A percentile compares a stretch with the other conserved stretches of the same genome.
phyloP scores from a whole-genome alignment of 495 filamentous ascomycete genomes.

The Cercophora newfieldiana region DNA sequence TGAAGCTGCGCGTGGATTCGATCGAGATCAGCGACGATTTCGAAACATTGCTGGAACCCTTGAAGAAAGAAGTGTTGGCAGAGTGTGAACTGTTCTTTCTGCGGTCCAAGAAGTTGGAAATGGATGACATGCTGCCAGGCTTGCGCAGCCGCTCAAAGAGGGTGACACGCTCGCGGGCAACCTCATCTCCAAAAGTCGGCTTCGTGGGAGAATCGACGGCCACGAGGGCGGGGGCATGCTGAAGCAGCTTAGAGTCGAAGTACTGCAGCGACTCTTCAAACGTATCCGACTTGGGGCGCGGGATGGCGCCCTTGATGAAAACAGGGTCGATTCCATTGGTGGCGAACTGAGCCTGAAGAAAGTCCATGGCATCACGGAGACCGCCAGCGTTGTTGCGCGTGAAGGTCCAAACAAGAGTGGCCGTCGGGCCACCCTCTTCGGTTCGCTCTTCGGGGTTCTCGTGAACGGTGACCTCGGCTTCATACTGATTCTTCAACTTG shows the following conservation, averaged over 20 bases:
- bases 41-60: constrained; percentile 90
- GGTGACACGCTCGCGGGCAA: constrained; percentile 70
- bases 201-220: constrained; percentile 81
- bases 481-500: constrained; percentile 87
- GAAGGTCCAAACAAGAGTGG: constrained; percentile 64
- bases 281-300: constrained; percentile 95
- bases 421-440: constrained; percentile 53
- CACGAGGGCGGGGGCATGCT: constrained; percentile 78
- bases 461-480: constrained; percentile 75
- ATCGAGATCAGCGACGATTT: constrained; percentile 92
- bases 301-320: constrained; percentile 88
- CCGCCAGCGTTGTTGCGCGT: constrained; percentile 97
- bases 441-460: constrained; percentile 55
- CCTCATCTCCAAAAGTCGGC: constrained; percentile 75
- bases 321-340: constrained; percentile 80
- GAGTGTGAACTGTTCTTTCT: constrained; percentile 89
- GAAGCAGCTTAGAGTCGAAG: constrained; percentile 94
- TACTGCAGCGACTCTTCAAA: constrained; percentile 95
- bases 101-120: constrained; percentile 87
- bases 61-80: constrained; percentile 78
- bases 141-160: constrained; percentile 84
- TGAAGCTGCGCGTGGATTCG: constrained; percentile 82
- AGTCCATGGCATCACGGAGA: constrained; percentile 94
- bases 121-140: constrained; percentile 88
- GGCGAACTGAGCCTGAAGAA: constrained; percentile 78